Percentiles rank a stretch among this genome's conserved stretches.
Conservation (phyloP, 2,329 filamentous ascomycete genomes). For the Calycina marina region DNA sequence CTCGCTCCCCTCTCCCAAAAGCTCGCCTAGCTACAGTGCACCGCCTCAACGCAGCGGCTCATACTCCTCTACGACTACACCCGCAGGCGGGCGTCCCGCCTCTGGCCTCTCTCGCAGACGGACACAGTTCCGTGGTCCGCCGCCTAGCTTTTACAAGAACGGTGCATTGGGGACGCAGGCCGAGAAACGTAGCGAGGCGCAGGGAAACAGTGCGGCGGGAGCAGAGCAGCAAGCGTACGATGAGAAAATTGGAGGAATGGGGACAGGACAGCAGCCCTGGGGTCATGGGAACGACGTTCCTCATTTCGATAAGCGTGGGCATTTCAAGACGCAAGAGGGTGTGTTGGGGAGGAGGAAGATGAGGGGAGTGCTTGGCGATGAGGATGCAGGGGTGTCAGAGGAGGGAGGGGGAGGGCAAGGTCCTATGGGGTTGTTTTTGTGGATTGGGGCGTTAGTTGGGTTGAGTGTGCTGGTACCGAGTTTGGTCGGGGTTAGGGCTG, state of each 20-base stretch:
- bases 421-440: no score
- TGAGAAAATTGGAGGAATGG: constrained; percentile 36
- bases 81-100: constrained; percentile 61
- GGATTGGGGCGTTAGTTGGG: no score
- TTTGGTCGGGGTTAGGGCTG: no score
- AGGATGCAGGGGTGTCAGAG: constrained; percentile 1
- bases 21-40: constrained; percentile 11
- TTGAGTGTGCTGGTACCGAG: no score
- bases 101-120: constrained; percentile 68
- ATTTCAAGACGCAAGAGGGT: constrained; percentile 54
- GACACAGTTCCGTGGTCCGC: constrained; percentile 67
- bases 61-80: constrained; percentile 42
- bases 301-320: constrained; percentile 64
- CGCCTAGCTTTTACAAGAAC: constrained; percentile 73
- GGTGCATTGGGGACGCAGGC: constrained; percentile 61
- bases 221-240: constrained; percentile 11
- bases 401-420: constrained; percentile 4
- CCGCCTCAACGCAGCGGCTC: constrained; percentile 28
- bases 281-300: constrained; percentile 39
- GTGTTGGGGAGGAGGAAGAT: constrained; percentile 22
- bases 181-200: constrained; percentile 41
- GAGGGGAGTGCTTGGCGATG: constrained; percentile 9
- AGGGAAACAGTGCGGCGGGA: constrained; percentile 19
- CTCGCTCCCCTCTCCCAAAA: constrained; percentile 10
- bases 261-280: constrained; percentile 38